Base-by-base conservation (phyloP, 2,329 filamentous ascomycete genomes). In the Elsinoe fawcettii region DNA sequence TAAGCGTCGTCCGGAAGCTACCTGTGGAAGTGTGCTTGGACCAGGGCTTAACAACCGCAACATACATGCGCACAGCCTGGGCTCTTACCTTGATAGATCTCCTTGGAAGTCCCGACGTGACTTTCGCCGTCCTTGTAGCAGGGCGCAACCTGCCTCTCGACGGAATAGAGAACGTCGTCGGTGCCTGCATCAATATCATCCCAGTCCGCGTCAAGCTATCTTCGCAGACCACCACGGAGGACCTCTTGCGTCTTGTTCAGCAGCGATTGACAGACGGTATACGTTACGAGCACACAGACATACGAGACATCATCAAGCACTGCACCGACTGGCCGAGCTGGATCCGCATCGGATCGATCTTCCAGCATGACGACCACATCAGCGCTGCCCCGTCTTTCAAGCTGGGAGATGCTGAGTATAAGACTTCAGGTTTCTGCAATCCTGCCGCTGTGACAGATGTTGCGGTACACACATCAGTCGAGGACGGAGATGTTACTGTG, bases 121-220 rank as follows among this genome's bases (percentile, higher is more conserved):
- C 82, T 2, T 84, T 83, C 58, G 81, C 80, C 25, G 80, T 84
- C 62, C 84, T 86, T 0, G 82, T 84, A 41, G 83, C 78, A 59
- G 84, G 85, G 0, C 79, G 84, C 47, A 83, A 82, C 65, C 77
- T 80, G 16, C 79, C 79, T 57, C 73, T 83, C 1, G 71, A 77
- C 14, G 74, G 75, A 39, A 77, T 79, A 18, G 80, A 84, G 59
- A 72, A 73, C 55, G 80, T 85, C 47, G 75, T 81, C 46, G 85
- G 85, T 0, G 84, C 84, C 0, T 85, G 82, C 60, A 84, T 84
- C 75, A 84, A 87, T 63, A 83, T 86, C 64, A 76, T 85, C 1
- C 84, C 85, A 0, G 77, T 86, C 34, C 77, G 84, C 18, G 77
- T 87, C 12, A 71, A 70, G 25, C 81, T 87, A 63, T 70, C 73